Conservation (phyloP, 108 stramenopile genomes). For the Nannochloropsis gaditana region DNA sequence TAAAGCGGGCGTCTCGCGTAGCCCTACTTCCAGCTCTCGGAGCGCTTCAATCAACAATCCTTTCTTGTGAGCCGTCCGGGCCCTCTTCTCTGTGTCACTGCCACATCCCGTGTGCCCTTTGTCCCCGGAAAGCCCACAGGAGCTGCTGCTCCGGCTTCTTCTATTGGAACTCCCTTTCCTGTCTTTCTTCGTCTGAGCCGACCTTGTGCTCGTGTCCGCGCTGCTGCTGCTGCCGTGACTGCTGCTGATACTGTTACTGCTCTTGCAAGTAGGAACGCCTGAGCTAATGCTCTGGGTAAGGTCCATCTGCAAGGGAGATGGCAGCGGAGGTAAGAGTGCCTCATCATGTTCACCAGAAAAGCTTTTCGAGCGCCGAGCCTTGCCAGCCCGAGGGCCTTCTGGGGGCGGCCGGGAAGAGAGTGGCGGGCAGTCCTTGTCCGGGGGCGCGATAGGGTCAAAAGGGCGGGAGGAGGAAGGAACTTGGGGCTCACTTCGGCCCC, state of each 20-base stretch:
- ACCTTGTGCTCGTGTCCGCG: not conserved
- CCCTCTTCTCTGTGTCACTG: too few species aligned
- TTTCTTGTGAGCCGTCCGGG: too few species aligned
- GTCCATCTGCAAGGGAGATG: constrained; percentile 2
- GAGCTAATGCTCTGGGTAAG: not conserved
- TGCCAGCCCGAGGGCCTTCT: not conserved
- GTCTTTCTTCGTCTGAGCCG: too few species aligned
- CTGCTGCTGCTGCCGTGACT: not conserved
- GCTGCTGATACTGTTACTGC: not conserved
- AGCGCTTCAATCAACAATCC: too few species aligned
- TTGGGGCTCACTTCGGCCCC: not conserved
- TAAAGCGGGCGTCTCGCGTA: too few species aligned
- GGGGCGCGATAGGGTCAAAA: not conserved
- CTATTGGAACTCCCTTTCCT: too few species aligned
- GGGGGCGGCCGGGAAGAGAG: not conserved
- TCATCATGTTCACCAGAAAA: not conserved
- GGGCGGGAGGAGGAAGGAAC: not conserved
- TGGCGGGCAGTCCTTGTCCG: not conserved
- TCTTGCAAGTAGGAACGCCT: not conserved
- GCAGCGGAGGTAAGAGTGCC: not conserved
- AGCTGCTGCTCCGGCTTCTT: too few species aligned
- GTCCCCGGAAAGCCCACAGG: too few species aligned
- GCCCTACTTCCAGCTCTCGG: too few species aligned
- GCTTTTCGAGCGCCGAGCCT: not conserved
- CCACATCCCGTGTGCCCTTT: too few species aligned